Conservation (phyloP, 441 rosid genomes). For the Raphanus hybrid region DNA sequence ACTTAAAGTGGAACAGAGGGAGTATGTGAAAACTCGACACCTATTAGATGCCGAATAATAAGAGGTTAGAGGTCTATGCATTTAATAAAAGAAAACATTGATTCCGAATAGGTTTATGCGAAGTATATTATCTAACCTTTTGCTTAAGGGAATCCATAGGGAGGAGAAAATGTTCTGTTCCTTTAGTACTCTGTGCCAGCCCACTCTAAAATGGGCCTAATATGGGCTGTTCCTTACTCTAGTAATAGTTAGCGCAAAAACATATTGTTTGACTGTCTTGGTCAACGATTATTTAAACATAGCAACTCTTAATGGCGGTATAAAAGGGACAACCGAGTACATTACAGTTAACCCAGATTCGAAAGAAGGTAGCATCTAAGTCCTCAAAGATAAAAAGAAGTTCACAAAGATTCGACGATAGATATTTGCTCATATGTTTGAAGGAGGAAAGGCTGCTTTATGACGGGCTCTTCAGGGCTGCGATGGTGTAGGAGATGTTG, state of each 20-base stretch:
- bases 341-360: constrained; percentile 15
- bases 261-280: neutral
- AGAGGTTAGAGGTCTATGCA: neutral
- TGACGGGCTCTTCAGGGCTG: constrained; percentile 62
- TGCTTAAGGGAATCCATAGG: neutral
- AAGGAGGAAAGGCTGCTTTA: constrained; percentile 13
- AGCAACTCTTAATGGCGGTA: constrained; percentile 11
- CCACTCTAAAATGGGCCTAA: neutral
- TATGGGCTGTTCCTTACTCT: neutral
- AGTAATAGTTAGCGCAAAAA: neutral
- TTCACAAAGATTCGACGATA: neutral
- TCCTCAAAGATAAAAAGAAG: constrained; percentile 10
- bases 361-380: constrained; percentile 31
- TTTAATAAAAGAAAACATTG: neutral
- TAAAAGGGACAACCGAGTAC: neutral
- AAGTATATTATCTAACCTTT: neutral
- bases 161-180: neutral
- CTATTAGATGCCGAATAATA: neutral
- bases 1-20: too few relatives aligned
- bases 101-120: neutral
- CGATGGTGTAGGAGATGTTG: constrained; percentile 84
- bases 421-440: neutral
- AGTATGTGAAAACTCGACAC: neutral
- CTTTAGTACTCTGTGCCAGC: neutral
- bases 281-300: constrained; percentile 15